Percentiles rank a stretch among this genome's conserved stretches.
Evolutionary conservation across 805 yeast species (phyloP).

Genomic region (Candida suzukii): DNA sequence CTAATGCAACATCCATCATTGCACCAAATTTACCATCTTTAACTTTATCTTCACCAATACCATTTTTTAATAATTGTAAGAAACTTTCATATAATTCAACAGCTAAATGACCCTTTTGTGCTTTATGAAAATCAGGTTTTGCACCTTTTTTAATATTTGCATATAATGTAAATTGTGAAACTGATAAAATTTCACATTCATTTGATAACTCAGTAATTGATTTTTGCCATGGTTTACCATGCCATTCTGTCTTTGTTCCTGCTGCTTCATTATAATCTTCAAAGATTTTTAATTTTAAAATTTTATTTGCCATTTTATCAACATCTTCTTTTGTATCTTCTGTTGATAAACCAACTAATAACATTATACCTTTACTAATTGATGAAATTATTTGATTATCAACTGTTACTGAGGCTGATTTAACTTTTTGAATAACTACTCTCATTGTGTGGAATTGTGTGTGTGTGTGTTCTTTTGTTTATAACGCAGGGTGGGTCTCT

Average conservation of each 20-base stretch:
- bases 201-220: slow-evolving; percentile 48
- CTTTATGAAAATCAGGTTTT: slow-evolving; percentile 90
- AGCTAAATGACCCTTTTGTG: slow-evolving; percentile 72
- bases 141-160: slow-evolving; percentile 86
- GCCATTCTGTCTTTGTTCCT: slow-evolving; percentile 41
- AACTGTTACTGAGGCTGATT: slow-evolving; percentile 83
- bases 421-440: slow-evolving; percentile 86
- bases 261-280: slow-evolving; percentile 40
- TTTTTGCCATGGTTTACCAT: slow-evolving; percentile 73
- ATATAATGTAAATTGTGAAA: slow-evolving; percentile 87
- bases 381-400: slow-evolving; percentile 61
- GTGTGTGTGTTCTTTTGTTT: too few species aligned
- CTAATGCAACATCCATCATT: slow-evolving; percentile 89
- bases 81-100: slow-evolving; percentile 45
- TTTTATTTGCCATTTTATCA: slow-evolving; percentile 57
- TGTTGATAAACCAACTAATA: slow-evolving; percentile 77
- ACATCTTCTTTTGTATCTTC: slow-evolving; percentile 76
- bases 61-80: slow-evolving; percentile 35
- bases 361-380: slow-evolving; percentile 70
- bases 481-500: too few species aligned
- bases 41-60: slow-evolving; percentile 59
- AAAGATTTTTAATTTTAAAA: slow-evolving; percentile 61
- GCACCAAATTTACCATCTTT: slow-evolving; percentile 92
- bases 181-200: slow-evolving; percentile 72
- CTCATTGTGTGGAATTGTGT: slow-evolving; percentile 46